Evolutionary conservation across 257 asterid species (phyloP).

Genomic region (Ophiorrhiza pumila): DNA sequence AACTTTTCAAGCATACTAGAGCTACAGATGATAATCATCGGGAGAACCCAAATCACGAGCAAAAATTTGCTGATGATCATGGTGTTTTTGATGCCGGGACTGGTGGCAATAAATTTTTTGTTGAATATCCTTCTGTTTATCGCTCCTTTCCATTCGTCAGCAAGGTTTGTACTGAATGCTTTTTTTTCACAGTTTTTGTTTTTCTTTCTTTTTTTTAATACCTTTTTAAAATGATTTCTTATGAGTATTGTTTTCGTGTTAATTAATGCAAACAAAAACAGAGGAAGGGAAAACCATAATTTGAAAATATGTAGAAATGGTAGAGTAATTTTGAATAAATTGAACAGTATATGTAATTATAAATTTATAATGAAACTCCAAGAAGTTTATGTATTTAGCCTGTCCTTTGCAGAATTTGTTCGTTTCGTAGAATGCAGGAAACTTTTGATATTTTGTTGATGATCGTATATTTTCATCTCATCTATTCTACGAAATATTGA

Average conservation of each 20-base stretch:
- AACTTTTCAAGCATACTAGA: conserved; percentile 27
- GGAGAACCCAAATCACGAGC: conserved; percentile 19
- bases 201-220: neutral
- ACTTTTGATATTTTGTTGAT: no score
- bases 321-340: no score
- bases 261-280: neutral
- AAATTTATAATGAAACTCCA: no score
- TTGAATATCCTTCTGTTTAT: neutral
- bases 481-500: no score
- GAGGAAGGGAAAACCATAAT: no score
- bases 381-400: no score
- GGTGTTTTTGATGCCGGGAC: neutral
- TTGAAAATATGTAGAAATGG: no score
- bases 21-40: conserved; percentile 27
- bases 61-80: conserved; percentile 23
- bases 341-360: no score
- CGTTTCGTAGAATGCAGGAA: no score
- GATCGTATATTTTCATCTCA: no score
- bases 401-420: no score
- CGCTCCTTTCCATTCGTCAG: neutral
- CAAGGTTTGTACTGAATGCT: conserved; percentile 9
- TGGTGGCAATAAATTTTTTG: neutral
- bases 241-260: neutral
- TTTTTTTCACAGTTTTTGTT: neutral
- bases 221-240: no score